Conservation (phyloP, 2,329 filamentous ascomycete species). For the Ceratocystis eucalypticola region DNA sequence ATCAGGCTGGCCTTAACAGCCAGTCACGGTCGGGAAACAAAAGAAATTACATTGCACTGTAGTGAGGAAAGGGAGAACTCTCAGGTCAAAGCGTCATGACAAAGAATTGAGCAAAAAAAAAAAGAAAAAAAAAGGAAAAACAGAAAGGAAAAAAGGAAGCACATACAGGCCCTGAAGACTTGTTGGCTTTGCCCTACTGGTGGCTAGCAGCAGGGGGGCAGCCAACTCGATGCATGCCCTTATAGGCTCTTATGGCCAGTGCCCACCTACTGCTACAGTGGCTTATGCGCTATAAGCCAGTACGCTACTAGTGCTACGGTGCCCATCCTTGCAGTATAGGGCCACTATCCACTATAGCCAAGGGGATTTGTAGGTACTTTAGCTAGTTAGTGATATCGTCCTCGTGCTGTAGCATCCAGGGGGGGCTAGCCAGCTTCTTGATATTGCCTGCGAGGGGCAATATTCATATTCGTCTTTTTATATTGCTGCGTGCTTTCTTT, state of each 20-base stretch:
- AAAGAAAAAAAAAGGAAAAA: background rate
- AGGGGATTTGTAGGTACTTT: too few species aligned
- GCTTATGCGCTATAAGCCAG: background rate
- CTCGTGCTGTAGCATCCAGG: background rate
- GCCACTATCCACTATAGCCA: too few species aligned
- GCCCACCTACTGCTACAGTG: background rate
- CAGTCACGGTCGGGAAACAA: background rate
- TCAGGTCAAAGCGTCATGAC: background rate
- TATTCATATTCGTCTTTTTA: background rate
- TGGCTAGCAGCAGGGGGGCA: background rate
- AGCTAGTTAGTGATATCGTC: background rate
- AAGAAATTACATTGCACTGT: conserved; percentile 5
- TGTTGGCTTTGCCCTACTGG: background rate
- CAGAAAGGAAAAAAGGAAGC: background rate
- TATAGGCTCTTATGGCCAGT: background rate
- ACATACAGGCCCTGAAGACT: background rate
- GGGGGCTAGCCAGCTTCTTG: background rate
- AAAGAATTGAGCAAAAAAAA: background rate
- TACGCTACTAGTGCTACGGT: background rate
- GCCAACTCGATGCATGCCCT: background rate
- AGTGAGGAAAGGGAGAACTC: background rate
- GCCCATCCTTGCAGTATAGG: background rate
- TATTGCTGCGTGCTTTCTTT: background rate
- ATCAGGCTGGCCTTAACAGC: background rate
- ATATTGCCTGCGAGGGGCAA: background rate